Base-by-base conservation (phyloP, 2,329 filamentous ascomycete genomes). In the Penicillium sp. region DNA sequence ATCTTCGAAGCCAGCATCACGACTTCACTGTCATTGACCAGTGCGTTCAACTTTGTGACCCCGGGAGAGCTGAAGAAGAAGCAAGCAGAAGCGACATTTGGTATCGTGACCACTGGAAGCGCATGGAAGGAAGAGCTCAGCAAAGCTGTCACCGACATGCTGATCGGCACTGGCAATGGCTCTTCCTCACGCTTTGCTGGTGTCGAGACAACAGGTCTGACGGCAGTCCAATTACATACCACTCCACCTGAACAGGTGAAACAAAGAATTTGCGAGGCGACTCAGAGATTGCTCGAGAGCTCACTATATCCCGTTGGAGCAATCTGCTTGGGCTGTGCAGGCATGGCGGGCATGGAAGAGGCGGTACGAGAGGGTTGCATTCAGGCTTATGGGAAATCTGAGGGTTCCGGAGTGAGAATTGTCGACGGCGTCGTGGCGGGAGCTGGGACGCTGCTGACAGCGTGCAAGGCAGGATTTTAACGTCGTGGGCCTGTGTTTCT, bases 1-100 rank as follows among this genome's bases (percentile, higher is more conserved):
- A 95, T 97, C 40, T 93, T 96, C 57, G 90, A 96, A 65, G 85
- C 88, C 1, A 87, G 84, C 56, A 73, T 95, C 10, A 70, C 81
- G 2, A 72, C 80, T 0, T 78, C 81, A 2, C 59, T 90, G 7
- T 77, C 83, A 34, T 48, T 74, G 36, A 65, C 78, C 23, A 69
- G 71, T 39, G 67, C 68, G 11, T 65, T 64, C 32, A 44, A 58
- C 11, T 49, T 64, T n/a, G 39, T 44, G 8, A 43, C 34, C n/a
- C 49, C 54, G 15, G 37, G 37, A 17, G 48, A 43, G 4, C 53
- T 61, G 6, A 52, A 59, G 18, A 55, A 62, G 54, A 2, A 64
- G 76, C 16, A 68, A 74, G 28, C 60, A 40, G 17, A 59, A 54
- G 40, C 67, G 51, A 35, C 61, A 52, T 96, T 93, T 73, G 91